These are phyloP conservation scores for Pleurostoma richardsiae DNA, from an alignment of 2,329 filamentous ascomycete genomes.

Conservation along the genomic window DNA sequence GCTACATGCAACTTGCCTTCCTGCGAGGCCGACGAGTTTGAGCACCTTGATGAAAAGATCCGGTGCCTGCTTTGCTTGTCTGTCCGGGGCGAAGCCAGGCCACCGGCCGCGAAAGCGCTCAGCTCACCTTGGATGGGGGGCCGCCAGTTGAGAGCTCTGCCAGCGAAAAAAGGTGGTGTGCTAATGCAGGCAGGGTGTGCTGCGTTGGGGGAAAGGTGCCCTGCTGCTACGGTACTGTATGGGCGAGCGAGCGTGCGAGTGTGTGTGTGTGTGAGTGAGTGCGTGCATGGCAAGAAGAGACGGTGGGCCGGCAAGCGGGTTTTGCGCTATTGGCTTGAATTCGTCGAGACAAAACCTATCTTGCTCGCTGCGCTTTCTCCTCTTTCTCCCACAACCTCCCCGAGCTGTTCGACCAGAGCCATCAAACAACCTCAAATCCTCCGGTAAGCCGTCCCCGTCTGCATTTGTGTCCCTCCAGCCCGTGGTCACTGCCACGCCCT, in stretches of 20 bases:
- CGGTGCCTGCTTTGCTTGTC: too few species aligned
- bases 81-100: too few species aligned
- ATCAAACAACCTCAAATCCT: constrained; percentile 17
- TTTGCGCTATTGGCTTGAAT: constrained; percentile 13
- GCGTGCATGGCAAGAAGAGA: background rate
- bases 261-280: background rate
- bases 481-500: constrained; percentile 3
- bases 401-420: constrained; percentile 18
- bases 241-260: background rate
- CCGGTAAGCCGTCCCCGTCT: constrained; percentile 17
- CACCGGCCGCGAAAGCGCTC: too few species aligned
- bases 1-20: too few species aligned
- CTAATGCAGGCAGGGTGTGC: too few species aligned
- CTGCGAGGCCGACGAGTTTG: too few species aligned
- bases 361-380: constrained; percentile 22
- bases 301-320: constrained; percentile 12
- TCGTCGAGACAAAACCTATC: constrained; percentile 16
- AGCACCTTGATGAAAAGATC: too few species aligned
- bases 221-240: too few species aligned
- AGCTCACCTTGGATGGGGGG: too few species aligned
- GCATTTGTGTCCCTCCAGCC: constrained; percentile 3
- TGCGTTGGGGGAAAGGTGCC: too few species aligned
- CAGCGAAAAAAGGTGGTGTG: too few species aligned
- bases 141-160: too few species aligned
- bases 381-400: constrained; percentile 19